phyloP scores from a whole-genome alignment of 169 alveolate species.

The Cryptosporidium xiaoi region DNA sequence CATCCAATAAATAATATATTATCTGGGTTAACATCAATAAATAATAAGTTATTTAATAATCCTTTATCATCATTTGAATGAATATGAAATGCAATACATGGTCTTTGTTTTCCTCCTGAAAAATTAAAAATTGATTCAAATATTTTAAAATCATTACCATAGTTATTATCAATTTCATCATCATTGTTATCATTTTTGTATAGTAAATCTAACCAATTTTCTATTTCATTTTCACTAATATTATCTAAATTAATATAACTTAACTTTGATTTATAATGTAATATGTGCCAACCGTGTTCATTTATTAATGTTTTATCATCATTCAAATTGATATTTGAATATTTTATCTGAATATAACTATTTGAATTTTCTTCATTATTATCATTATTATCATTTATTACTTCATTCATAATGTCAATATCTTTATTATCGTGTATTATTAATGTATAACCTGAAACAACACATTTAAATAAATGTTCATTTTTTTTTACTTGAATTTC shows the following conservation, averaged over 20 bases:
- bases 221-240: neutral
- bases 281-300: slow-evolving; percentile 64
- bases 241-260: slow-evolving; percentile 7
- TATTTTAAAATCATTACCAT: neutral
- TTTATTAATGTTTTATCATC: neutral
- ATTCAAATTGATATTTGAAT: neutral
- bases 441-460: slow-evolving; percentile 39
- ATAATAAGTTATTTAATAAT: neutral
- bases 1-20: slow-evolving; percentile 27
- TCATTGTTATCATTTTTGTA: neutral
- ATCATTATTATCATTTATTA: neutral
- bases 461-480: neutral
- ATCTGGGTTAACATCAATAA: slow-evolving; percentile 54
- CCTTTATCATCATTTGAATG: slow-evolving; percentile 14
- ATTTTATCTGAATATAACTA: neutral
- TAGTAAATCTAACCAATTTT: slow-evolving; percentile 56
- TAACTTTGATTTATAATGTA: slow-evolving; percentile 18
- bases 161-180: neutral
- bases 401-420: slow-evolving; percentile 4
- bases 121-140: slow-evolving; percentile 1
- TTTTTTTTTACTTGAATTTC: neutral
- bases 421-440: slow-evolving; percentile 42
- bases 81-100: slow-evolving; percentile 26
- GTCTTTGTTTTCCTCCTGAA: slow-evolving; percentile 60
- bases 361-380: neutral